Percentiles rank a stretch among this genome's conserved stretches.
phyloP scores from a whole-genome alignment of 805 yeast species.

The Lipomyces yamadae region DNA sequence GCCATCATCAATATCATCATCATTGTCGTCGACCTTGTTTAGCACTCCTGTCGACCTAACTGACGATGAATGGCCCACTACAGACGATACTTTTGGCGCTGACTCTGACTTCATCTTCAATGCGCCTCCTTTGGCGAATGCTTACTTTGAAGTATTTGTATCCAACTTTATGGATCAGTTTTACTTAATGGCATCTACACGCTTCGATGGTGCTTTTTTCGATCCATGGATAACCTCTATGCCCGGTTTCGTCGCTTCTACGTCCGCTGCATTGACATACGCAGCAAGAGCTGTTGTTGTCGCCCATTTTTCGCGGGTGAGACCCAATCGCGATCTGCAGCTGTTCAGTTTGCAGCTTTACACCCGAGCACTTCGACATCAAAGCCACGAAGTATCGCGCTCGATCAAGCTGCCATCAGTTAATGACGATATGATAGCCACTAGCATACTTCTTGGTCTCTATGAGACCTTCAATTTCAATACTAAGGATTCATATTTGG shows the following conservation, averaged over 20 bases:
- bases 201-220: slow-evolving; percentile 3
- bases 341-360: not conserved
- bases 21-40: not conserved
- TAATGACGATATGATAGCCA: slow-evolving; percentile 5
- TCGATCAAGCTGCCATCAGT: not conserved
- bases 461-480: slow-evolving; percentile 5
- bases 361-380: not conserved
- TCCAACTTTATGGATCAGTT: slow-evolving; percentile 8
- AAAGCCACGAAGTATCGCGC: not conserved
- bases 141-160: not conserved
- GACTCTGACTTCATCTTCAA: not conserved
- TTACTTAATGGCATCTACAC: not conserved
- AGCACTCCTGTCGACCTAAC: not conserved
- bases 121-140: not conserved
- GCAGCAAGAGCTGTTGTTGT: slow-evolving; percentile 3
- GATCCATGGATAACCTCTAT: slow-evolving; percentile 3
- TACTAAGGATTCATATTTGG: not conserved
- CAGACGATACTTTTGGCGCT: not conserved
- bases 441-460: slow-evolving; percentile 10
- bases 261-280: not conserved
- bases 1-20: not conserved
- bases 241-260: not conserved
- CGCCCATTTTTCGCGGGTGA: not conserved
- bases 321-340: not conserved
- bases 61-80: too few relatives aligned